Conservation (phyloP, 2,329 filamentous ascomycete species). For the Mycosphaerella arachidis region DNA sequence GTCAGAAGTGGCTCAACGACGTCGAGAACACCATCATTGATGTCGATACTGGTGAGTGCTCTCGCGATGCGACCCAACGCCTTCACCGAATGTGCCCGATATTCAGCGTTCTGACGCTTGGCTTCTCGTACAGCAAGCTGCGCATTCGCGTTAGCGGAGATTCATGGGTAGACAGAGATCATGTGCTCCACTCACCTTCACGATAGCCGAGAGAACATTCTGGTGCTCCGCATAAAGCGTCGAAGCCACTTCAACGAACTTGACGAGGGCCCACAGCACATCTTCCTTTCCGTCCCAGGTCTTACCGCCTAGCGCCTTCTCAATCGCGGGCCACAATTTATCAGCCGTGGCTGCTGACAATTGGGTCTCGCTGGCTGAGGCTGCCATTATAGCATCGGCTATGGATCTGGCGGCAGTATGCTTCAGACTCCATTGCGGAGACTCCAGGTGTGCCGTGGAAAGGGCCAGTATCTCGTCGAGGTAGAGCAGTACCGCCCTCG, state of each 20-base stretch:
- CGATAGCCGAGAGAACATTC: constrained; percentile 60
- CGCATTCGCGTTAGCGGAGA: not conserved
- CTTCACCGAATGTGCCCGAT: constrained; percentile 69
- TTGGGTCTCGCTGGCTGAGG: constrained; percentile 49
- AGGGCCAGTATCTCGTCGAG: constrained; percentile 74
- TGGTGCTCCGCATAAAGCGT: constrained; percentile 54
- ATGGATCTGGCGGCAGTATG: constrained; percentile 80
- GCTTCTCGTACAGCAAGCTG: constrained; percentile 78
- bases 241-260: constrained; percentile 65
- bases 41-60: constrained; percentile 62
- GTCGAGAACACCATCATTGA: constrained; percentile 62
- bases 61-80: constrained; percentile 70
- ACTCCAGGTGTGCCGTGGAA: constrained; percentile 64
- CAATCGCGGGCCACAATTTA: constrained; percentile 73
- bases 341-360: constrained; percentile 44
- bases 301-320: constrained; percentile 78
- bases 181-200: constrained; percentile 50
- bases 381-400: constrained; percentile 65
- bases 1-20: constrained; percentile 59
- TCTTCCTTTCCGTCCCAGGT: constrained; percentile 90
- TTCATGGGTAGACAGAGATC: not conserved
- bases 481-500: constrained; percentile 75
- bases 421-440: constrained; percentile 78
- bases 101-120: constrained; percentile 82
- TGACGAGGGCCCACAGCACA: constrained; percentile 72